phyloP scores from a whole-genome alignment of 345 rosid genomes.

The Noccaea bulbosa region DNA sequence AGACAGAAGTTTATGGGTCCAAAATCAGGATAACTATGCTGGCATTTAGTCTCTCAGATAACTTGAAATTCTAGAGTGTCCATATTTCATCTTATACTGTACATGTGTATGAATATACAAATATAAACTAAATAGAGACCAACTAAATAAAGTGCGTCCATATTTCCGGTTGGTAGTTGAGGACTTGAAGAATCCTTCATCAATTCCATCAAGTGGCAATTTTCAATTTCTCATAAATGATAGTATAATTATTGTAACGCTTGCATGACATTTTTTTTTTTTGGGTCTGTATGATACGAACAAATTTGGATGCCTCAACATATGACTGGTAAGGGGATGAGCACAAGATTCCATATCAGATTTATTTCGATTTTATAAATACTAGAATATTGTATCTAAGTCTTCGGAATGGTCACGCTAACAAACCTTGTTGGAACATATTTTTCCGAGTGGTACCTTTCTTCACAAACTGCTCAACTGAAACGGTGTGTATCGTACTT shows the following conservation, averaged over 20 bases:
- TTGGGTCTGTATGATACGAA: neutral
- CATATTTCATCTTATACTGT: neutral
- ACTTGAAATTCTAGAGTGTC: neutral
- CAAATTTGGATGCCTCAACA: neutral
- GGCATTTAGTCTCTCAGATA: neutral
- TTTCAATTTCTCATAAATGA: slow-evolving; percentile 29
- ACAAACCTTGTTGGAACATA: too few species aligned
- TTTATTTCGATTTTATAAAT: too few species aligned
- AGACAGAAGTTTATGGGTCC: too few species aligned
- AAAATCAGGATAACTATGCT: too few species aligned
- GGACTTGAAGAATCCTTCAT: slow-evolving; percentile 39
- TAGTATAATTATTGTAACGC: slow-evolving; percentile 3
- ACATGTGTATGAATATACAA: neutral
- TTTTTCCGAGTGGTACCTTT: too few species aligned
- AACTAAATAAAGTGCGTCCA: slow-evolving; percentile 10
- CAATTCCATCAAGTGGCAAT: slow-evolving; percentile 30
- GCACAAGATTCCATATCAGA: too few species aligned
- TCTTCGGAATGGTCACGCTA: too few species aligned
- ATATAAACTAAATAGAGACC: neutral
- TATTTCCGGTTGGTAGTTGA: slow-evolving; percentile 38
- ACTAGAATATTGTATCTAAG: too few species aligned
- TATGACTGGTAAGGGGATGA: neutral
- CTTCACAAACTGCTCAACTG: too few species aligned
- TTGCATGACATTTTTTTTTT: slow-evolving; percentile 5
- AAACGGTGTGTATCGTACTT: too few species aligned